These are phyloP conservation scores for Barnettozyma wickerhamii DNA, from an alignment of 805 yeast species.

Conservation along the genomic window DNA sequence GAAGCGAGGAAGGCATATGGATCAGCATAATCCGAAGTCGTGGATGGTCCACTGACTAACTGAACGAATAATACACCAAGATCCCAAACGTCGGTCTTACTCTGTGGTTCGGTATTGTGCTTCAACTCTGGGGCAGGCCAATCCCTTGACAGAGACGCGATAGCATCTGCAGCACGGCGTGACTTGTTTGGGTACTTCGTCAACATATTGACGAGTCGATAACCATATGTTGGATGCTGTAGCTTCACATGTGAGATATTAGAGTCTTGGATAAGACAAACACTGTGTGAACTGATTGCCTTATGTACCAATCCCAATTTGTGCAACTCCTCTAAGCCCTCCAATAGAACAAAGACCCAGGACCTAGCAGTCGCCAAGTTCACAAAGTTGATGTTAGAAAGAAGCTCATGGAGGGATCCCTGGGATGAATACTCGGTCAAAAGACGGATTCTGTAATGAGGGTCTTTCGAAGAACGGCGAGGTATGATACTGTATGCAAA, in stretches of 20 bases:
- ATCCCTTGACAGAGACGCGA: constrained; percentile 19
- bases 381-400: constrained; percentile 62
- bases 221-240: constrained; percentile 56
- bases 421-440: constrained; percentile 60
- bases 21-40: constrained; percentile 7
- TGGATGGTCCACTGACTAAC: constrained; percentile 47
- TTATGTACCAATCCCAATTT: constrained; percentile 81
- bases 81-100: constrained; percentile 93
- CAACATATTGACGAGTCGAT: constrained; percentile 39
- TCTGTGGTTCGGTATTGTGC: constrained; percentile 45
- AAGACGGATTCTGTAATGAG: constrained; percentile 64
- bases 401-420: constrained; percentile 58
- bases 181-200: constrained; percentile 33
- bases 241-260: constrained; percentile 57
- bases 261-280: constrained; percentile 47
- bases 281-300: constrained; percentile 56
- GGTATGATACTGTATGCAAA: constrained; percentile 73
- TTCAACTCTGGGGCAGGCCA: constrained; percentile 84
- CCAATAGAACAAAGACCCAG: constrained; percentile 85
- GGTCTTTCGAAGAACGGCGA: constrained; percentile 29
- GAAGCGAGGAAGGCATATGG: constrained; percentile 47
- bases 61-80: constrained; percentile 75
- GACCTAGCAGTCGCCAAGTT: constrained; percentile 74
- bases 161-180: constrained; percentile 16
- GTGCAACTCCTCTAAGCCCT: constrained; percentile 80